Percentiles rank a stretch among this genome's conserved stretches.
Evolutionary conservation across 2,329 filamentous ascomycete genomes (phyloP).

Genomic region (Aspergillus sp.): DNA sequence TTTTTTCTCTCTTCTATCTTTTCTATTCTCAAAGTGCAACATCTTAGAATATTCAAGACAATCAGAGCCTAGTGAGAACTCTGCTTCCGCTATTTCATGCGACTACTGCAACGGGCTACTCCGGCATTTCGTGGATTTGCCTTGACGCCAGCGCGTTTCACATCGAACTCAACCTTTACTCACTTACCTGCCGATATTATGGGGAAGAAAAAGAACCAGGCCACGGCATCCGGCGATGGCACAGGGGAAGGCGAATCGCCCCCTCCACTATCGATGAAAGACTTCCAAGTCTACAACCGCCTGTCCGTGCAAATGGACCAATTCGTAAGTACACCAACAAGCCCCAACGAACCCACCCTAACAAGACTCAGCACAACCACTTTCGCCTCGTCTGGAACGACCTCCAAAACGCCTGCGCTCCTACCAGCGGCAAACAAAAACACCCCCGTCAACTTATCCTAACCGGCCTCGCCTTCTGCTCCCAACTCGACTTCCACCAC

Average conservation of each 20-base stretch:
- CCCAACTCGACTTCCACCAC: conserved; percentile 69
- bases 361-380: conserved; percentile 57
- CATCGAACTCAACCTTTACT: background rate
- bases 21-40: too few species aligned
- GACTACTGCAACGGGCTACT: background rate
- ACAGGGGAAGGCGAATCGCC: conserved; percentile 28
- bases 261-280: conserved; percentile 57
- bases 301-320: conserved; percentile 68
- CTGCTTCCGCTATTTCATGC: too few species aligned
- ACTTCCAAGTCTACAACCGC: conserved; percentile 66
- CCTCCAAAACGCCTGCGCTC: conserved; percentile 59
- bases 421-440: conserved; percentile 42
- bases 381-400: conserved; percentile 69
- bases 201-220: background rate
- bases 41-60: too few species aligned
- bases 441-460: conserved; percentile 63
- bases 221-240: background rate
- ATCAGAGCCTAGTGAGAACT: too few species aligned
- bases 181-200: background rate
- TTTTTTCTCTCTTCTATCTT: too few species aligned
- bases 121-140: background rate
- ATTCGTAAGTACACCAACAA: conserved; percentile 47
- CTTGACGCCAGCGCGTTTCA: background rate
- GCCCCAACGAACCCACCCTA: too few species aligned
- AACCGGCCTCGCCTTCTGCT: conserved; percentile 62